These are phyloP conservation scores for Gossypium mustelinum DNA, from an alignment of 345 rosid species.

Conservation along the genomic window DNA sequence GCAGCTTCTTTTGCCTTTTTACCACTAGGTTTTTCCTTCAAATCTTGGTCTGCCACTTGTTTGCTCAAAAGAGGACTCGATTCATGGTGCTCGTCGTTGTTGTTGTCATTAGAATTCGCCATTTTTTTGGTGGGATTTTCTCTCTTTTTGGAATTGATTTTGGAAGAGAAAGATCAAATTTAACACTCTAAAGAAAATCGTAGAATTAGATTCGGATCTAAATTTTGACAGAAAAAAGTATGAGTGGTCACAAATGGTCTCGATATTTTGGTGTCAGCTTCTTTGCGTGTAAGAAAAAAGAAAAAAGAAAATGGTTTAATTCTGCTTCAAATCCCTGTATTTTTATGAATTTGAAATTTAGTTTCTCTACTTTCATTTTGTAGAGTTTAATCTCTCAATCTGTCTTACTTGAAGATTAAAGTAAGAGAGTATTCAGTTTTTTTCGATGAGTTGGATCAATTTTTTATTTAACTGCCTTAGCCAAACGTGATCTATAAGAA, in stretches of 20 bases:
- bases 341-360: no score
- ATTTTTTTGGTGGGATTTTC: slow-evolving; percentile 16
- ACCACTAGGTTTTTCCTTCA: slow-evolving; percentile 31
- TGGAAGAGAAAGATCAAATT: neutral
- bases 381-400: no score
- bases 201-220: neutral
- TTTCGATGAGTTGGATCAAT: no score
- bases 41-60: slow-evolving; percentile 15
- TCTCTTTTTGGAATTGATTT: neutral
- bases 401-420: neutral
- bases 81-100: slow-evolving; percentile 39
- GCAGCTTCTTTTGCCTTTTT: neutral
- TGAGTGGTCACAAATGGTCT: neutral
- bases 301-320: no score
- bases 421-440: no score
- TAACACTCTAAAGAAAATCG: neutral
- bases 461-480: no score
- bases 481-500: no score
- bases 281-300: neutral
- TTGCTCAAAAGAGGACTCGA: slow-evolving; percentile 71
- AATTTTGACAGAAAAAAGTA: neutral
- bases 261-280: neutral
- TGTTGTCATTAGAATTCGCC: slow-evolving; percentile 31
- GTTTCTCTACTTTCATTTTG: no score
- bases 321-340: no score